Percentiles rank a stretch among this genome's conserved stretches.
phyloP scores from a whole-genome alignment of 225 moss, liverwort and hornwort species.

The Pleurozium schreberi region DNA sequence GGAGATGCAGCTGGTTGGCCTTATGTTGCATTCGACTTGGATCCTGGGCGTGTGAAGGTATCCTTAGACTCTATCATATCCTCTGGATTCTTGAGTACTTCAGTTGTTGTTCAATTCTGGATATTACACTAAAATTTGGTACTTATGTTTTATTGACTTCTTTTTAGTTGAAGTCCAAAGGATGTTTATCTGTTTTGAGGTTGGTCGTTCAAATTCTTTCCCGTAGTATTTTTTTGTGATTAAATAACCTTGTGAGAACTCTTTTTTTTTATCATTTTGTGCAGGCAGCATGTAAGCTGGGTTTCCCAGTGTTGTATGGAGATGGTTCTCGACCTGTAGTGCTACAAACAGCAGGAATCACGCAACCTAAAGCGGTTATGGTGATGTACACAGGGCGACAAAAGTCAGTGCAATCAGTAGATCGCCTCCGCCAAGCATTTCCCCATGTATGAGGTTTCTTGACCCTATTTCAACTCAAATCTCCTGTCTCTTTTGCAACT shows the following conservation, averaged over 20 bases:
- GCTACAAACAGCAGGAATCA: constrained; percentile 79
- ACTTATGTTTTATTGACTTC: background rate
- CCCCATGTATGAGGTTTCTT: constrained; percentile 41
- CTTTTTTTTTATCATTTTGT: background rate
- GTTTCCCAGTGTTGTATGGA: constrained; percentile 92
- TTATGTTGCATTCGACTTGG: constrained; percentile 91
- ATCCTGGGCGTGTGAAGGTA: constrained; percentile 92
- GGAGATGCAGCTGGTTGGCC: constrained; percentile 98
- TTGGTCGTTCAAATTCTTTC: background rate
- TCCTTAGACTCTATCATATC: background rate
- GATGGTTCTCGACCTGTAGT: constrained; percentile 89
- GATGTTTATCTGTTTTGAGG: background rate
- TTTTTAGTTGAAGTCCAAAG: background rate
- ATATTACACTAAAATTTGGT: background rate
- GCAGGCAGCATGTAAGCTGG: constrained; percentile 86
- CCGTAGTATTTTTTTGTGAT: background rate
- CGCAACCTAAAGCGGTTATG: constrained; percentile 87
- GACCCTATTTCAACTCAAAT: background rate
- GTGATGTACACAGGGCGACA: constrained; percentile 97
- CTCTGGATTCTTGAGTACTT: background rate
- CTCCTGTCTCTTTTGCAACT: background rate
- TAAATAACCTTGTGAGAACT: background rate
- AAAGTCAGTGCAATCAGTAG: constrained; percentile 85
- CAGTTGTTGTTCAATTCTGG: background rate
- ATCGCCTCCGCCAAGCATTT: constrained; percentile 73